Base-by-base conservation (phyloP, 768 basidiomycete species). In the Mycena vulgaris region DNA sequence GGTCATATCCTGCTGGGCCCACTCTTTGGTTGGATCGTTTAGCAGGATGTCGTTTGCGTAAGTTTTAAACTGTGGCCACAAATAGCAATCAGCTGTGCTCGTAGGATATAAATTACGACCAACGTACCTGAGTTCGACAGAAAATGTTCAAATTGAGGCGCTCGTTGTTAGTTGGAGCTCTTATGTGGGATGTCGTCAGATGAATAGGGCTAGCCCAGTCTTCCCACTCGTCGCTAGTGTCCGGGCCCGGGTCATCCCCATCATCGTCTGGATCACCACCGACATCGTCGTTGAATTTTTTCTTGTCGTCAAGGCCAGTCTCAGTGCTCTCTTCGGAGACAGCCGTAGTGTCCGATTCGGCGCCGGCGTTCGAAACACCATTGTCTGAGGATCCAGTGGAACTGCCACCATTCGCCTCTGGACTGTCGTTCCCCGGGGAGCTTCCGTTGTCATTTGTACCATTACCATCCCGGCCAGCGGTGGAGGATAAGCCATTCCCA, bases 81-180 rank as follows among this genome's bases (percentile, higher is more conserved):
- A 21, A 33, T 3, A n/a, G 8, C 2, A 21, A 21, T 28, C n/a
- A 58, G 40, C 6, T n/a, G 19, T n/a, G 17, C 9, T 2, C 2
- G n/a, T 25, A 27, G 25, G 16, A 25, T 3, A 28, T 3, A 6
- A 13, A 16, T n/a, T 5, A 40, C 30, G n/a, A n/a, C n/a, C n/a
- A n/a, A n/a, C 30, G 14, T 39, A 55, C 62, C 62, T 63, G 62
- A 33, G 62, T 63, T 14, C 33, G 17, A 30, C 27, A 6, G 21
- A 62, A 51, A n/a, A n/a, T 8, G 25, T 16, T 10, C 49, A 16
- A 19, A 37, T 5, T 23, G 17, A 25, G 13, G 16, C 31, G 13
- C n/a, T 16, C 5, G 9, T 31, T 21, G 30, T 35, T 25, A 19
- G 16, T 6, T 25, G 25, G 33, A 39, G 51, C n/a, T n/a, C n/a